Base-by-base conservation (phyloP, 768 basidiomycete species). In the Lactifluus piperatus region DNA sequence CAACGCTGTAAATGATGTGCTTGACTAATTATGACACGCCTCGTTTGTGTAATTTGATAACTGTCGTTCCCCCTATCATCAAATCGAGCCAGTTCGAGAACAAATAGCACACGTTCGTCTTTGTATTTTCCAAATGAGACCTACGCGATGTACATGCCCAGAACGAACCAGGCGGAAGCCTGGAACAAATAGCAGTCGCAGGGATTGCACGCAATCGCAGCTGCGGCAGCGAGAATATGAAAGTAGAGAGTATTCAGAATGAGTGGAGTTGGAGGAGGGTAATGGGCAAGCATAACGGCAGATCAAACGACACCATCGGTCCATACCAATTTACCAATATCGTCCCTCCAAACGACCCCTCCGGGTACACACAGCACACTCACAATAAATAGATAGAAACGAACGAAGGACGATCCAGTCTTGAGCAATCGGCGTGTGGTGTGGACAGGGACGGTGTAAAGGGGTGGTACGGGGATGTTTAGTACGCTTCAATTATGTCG, bases 1-100 rank as follows among this genome's bases (percentile, higher is more conserved):
- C 89, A 92, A 66, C 79, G 91, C 67, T 93, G 91, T 78, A 93
- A 92, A 75, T 93, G 74, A 74, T 6, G 34, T 34, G 34, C 34
- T 1, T 11, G 29, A 18, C 39, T 43, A 51, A 24, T 41, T 18
- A 24, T 27, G 36, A 46, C 26, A 45, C 16, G 6, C 41, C n/a
- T 22, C n/a, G 9, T n/a, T 46, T 41, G 22, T 27, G 5, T 45
- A 6, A 22, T 27, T 4, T 24, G 24, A 59, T 37, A 3, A 20
- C 30, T n/a, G 9, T 26, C 27, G 2, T 39, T 14, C 18, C 43
- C 30, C 54, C 16, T 11, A 22, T 58, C 30, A n/a, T 51, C 44
- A 16, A 26, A 16, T 10, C 26, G 29, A 41, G 50, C 44, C 39
- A 3, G 45, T 20, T n/a, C 34, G 20, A 56, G 47, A 55, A 37